Evolutionary conservation across 495 filamentous ascomycete genomes (phyloP), one percentile per base, ranked within the genome.

Genomic region (Neurospora sp.): DNA sequence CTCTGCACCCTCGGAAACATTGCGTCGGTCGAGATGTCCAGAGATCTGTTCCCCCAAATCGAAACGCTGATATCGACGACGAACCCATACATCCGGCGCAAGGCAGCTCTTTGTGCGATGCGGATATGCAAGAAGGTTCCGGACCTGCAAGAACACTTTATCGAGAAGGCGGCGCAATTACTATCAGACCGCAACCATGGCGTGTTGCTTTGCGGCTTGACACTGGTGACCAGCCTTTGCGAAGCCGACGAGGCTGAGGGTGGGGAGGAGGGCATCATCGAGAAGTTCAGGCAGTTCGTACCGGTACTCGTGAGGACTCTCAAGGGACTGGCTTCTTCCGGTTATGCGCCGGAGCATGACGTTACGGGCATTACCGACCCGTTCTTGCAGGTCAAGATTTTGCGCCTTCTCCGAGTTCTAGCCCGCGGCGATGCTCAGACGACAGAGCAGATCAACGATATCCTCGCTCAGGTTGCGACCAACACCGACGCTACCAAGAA

Each of bases 71-170:
- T 98, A 72, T 93, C 94, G 14, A 97, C 93, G 39, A 91, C 93
- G 42, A 99, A 99, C 81, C 95, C 96, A 12, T 99, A 99, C 77
- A 97, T 98, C 78, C 90, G 95, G 70, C 89, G 96, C 70, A 99
- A 99, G 86, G 96, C 96, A 41, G 96, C 96, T 7, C 88, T 99
- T n/a, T 99, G 96, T 82, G 96, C 96, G n/a, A 99, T 99, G 96
- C 89, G 96, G 46, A 97, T 99, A 84, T 97, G 94, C 83, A 90
- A 94, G 76, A 99, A 99, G 82, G 96, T 98, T 54, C 96, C 96
- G 7, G 96, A 99, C 79, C 86, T 99, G 42, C 93, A 97, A 83
- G 96, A 99, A 78, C 94, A 99, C 81, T 99, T 98, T 78, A 78
- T 98, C 37, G 96, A 98, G 73, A 98, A 97, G 81, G 92, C 94